Base-by-base conservation (phyloP, 352 stramenopile species). In the Pythium apleroticum region DNA sequence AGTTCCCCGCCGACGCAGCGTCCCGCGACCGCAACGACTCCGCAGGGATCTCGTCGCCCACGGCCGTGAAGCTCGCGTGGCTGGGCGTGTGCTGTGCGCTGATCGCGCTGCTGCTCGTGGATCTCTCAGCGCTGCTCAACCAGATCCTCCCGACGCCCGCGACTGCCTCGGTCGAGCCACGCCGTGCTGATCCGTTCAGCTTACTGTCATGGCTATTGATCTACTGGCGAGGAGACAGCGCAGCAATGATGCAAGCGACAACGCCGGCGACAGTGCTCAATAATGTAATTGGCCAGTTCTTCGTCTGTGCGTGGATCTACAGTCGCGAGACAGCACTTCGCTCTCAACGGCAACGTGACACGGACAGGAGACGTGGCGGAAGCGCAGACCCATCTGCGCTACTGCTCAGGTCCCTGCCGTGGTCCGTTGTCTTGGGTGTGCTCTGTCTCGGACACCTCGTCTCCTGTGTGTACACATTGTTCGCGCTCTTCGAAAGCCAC, bases 401-500 rank as follows among this genome's bases (percentile, higher is more conserved):
- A 2, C 46, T 72, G n/a, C 1, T 53, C 1, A 30, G 17, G 33
- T 37, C 19, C 7, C 12, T 71, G 20, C 70, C 49, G 22, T 70
- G 53, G 53, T 39, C 45, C 0, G 57, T 60, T 9, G 39, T 88
- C 0, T 33, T 50, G 10, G 68, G 54, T 0, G 62, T 91, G 22
- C 15, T 88, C 19, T 76, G 52, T 60, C 48, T 91, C 3, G 86
- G 86, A 1, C 85, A 95, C 56, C 56, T 84, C 6, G 78, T 77
- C 0, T 84, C 85, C 11, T 86, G 80, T 52, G 27, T 75, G 7
- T 95, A 95, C 70, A 48, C 91, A 5, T 45, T 93, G n/a, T 69
- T 77, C n/a, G 84, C 86, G 24, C 68, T 95, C 19, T 69, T 89
- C 22, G 79, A 91, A 67, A 88, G 75, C 70, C 78, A 94, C 37